Base-by-base conservation (phyloP, 176 grass and related monocot genomes). In the Aegilops speltoides region DNA sequence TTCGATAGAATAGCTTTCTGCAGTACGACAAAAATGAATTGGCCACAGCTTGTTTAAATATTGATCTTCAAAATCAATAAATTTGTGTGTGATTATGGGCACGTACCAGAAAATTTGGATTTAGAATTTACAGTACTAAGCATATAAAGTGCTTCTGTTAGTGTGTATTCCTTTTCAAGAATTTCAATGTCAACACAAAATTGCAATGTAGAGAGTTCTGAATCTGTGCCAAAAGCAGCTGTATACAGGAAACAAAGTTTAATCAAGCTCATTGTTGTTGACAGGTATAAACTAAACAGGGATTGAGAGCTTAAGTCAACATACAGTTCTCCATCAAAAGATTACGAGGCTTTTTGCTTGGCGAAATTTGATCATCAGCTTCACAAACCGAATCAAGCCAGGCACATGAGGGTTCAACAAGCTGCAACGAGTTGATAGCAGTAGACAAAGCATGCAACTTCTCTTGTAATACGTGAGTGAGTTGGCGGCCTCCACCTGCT, bases 111-210 rank as follows among this genome's bases (percentile, higher is more conserved):
- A 83, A 95, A 83, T 66, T 94, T 89, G 72, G 85, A 91, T 26
- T 23, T 93, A 77, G 78, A 83, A 88, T 96, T 93, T 70, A 92
- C 82, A 79, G 85, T 79, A 79, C 81, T 89, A 54, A 96, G 93
- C 86, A 96, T 78, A 91, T 94, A 90, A 61, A 93, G 81, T 70
- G 93, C 92, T 91, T 93, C 88, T 84, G 88, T 96, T 83, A 96
- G 76, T 76, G 87, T 41, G 84, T 96, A 94, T 82, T 98, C 96
- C 84, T 98, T 98, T 83, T 98, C 96, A 78, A 98, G 90, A 79
- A 87, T 88, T 81, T 94, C 96, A 82, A 98, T 88, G 82, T 98
- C 91, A 90, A 96, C 87, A 78, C 93, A 95, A 85, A 80, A 96
- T 71, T 90, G 73, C 22, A 89, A 84, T 61, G 87, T 86, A 61